phyloP scores from a whole-genome alignment of 345 rosid genomes.

The Linum trigynum region DNA sequence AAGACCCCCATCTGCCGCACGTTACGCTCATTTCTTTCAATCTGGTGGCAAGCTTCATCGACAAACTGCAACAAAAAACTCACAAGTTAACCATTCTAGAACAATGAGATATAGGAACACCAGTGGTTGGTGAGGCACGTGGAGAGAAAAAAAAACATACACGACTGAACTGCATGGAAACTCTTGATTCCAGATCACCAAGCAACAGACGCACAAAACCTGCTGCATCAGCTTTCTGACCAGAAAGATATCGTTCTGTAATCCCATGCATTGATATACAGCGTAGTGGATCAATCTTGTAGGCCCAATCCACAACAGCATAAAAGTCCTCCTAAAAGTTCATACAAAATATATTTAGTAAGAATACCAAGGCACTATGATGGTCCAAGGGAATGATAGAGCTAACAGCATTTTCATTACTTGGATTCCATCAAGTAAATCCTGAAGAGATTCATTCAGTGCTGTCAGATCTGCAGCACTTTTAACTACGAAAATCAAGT shows the following conservation, averaged over 20 bases:
- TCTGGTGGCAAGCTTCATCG: constrained; percentile 96
- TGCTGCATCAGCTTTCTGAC: constrained; percentile 99
- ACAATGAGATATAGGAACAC: constrained; percentile 9
- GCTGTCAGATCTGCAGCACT: constrained; percentile 62
- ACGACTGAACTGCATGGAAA: constrained; percentile 82
- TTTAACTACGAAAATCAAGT: constrained; percentile 46
- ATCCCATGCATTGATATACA: constrained; percentile 99
- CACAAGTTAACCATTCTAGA: constrained; percentile 16
- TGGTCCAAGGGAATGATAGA: no score
- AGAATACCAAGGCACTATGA: no score
- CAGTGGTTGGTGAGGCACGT: not conserved
- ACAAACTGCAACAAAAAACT: constrained; percentile 53
- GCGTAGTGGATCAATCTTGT: constrained; percentile 90
- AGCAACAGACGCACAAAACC: constrained; percentile 97
- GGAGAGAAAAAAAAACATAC: constrained; percentile 36
- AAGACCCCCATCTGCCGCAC: constrained; percentile 82
- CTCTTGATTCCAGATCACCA: constrained; percentile 84
- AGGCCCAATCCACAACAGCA: constrained; percentile 99
- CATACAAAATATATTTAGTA: constrained; percentile 7
- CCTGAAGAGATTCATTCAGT: constrained; percentile 88
- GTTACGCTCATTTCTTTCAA: constrained; percentile 89
- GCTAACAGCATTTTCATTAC: constrained; percentile 23
- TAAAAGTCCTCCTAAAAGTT: constrained; percentile 78
- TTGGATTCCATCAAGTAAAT: constrained; percentile 95
- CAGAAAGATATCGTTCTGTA: constrained; percentile 90